Evolutionary conservation across 2,329 filamentous ascomycete genomes (phyloP), one percentile per base, ranked within the genome.

Genomic region (Sclerotinia spermophila): DNA sequence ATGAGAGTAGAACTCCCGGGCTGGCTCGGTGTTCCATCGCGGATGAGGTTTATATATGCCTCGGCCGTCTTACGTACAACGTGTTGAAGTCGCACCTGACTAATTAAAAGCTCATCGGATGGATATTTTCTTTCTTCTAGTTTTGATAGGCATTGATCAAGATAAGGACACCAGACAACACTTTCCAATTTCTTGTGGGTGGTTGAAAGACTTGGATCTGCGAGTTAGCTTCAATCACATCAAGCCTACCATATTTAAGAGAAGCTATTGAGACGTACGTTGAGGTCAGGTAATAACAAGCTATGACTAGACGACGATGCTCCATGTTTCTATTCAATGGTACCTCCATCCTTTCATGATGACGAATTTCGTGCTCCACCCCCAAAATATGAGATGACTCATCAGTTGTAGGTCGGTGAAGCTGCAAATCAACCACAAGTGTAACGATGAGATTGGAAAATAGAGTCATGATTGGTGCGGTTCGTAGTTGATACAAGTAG

Each of bases 131-230:
- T 65, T 30, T 65, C 62, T 30, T 38, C 62, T 24, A 53, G 3
- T 51, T 27, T 65, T 65, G 45, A 65, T 40, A 65, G 35, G 19
- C 62, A 65, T 40, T 53, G n/a, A 21, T 65, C 62, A 15, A 65
- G 35, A 65, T 65, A 65, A 40, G 62, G 62, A 53, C 45, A 53
- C 62, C 62, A 65, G n/a, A 65, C 62, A 21, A 65, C n/a, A 15
- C 45, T 27, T 48, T 65, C 62, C 11, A 65, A 38, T 65, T 30
- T 65, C n/a, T 65, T 65, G 8, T 65, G 62, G n/a, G 19, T 40
- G n/a, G 33, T 53, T 40, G 62, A 65, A 27, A 65, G 45, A 65
- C 62, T 65, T 30, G 13, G 53, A n/a, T 33, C 24, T 65, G 17
- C 11, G 24, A 11, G 51, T 65, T 53, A 65, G 62, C 45, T 7